Evolutionary conservation across 2,329 filamentous ascomycete genomes (phyloP).

Genomic region (Penicillium freii): DNA sequence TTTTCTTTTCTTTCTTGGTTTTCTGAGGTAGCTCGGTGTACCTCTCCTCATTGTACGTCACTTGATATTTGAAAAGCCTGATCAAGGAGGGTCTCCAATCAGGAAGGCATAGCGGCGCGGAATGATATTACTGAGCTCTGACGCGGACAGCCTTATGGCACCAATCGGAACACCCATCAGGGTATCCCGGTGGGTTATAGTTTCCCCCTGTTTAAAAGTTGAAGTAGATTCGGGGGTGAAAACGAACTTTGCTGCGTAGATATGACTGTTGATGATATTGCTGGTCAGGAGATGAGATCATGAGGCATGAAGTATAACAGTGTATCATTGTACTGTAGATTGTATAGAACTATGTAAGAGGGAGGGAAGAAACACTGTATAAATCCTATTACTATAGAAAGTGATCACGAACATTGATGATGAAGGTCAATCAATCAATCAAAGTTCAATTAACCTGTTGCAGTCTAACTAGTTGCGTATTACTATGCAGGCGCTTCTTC

Average conservation of each 20-base stretch:
- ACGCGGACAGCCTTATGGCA: background rate
- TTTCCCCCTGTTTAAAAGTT: background rate
- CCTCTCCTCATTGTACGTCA: background rate
- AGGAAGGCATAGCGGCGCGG: background rate
- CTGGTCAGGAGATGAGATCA: background rate
- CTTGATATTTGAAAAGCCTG: background rate
- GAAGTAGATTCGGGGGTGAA: background rate
- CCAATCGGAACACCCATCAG: constrained; percentile 5
- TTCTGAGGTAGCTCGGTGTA: background rate
- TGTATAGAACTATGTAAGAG: background rate
- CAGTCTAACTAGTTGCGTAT: no score
- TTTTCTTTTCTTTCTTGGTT: background rate
- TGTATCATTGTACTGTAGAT: background rate
- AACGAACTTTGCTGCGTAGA: background rate
- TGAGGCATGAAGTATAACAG: background rate
- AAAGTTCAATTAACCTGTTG: no score
- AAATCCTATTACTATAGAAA: background rate
- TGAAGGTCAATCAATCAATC: background rate
- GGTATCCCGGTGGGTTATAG: background rate
- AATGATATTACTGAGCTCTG: constrained; percentile 7
- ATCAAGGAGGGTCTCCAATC: background rate
- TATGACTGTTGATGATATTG: background rate
- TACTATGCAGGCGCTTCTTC: no score
- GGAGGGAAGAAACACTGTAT: no score
- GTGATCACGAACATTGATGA: background rate